These are phyloP conservation scores for Chlamydomonas sp. DNA, from an alignment of 139 green algal species.

Conservation along the genomic window DNA sequence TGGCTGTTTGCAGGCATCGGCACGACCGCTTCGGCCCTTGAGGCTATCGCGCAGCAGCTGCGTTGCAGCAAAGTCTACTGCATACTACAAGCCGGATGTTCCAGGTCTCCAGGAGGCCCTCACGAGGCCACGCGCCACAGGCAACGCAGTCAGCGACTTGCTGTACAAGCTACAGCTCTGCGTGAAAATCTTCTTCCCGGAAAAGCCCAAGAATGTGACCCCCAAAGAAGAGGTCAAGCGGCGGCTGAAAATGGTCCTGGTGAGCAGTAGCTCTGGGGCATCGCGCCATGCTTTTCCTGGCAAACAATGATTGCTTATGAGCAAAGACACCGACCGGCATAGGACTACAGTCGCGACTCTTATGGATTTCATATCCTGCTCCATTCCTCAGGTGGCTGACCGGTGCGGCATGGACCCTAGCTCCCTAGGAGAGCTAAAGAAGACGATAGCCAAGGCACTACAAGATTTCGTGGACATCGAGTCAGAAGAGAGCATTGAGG, in stretches of 20 bases:
- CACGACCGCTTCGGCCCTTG: too few species aligned
- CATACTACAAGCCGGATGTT: too few species aligned
- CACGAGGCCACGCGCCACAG: not conserved
- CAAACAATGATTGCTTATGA: not conserved
- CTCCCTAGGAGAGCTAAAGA: conserved; percentile 80
- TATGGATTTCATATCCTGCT: not conserved
- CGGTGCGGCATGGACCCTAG: conserved; percentile 83
- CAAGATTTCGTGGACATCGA: conserved; percentile 91
- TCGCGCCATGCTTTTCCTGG: not conserved
- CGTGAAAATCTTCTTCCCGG: conserved; percentile 70
- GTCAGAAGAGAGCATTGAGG: conserved; percentile 81
- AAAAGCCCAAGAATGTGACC: conserved; percentile 35
- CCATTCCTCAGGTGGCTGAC: conserved; percentile 67
- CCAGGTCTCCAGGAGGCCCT: too few species aligned
- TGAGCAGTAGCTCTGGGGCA: not conserved
- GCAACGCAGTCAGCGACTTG: conserved; percentile 49
- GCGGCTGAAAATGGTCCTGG: conserved; percentile 40
- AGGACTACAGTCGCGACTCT: not conserved
- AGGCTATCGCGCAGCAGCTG: too few species aligned
- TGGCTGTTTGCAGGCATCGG: too few species aligned
- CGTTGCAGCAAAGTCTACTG: too few species aligned
- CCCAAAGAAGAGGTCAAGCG: conserved; percentile 66
- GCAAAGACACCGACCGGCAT: too few species aligned
- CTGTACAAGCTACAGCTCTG: conserved; percentile 57
- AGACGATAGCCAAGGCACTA: conserved; percentile 81